Percentiles rank a stretch among this genome's conserved stretches.
phyloP scores from a whole-genome alignment of 75 land plant genomes.

The Pseudotsuga menziesii region DNA sequence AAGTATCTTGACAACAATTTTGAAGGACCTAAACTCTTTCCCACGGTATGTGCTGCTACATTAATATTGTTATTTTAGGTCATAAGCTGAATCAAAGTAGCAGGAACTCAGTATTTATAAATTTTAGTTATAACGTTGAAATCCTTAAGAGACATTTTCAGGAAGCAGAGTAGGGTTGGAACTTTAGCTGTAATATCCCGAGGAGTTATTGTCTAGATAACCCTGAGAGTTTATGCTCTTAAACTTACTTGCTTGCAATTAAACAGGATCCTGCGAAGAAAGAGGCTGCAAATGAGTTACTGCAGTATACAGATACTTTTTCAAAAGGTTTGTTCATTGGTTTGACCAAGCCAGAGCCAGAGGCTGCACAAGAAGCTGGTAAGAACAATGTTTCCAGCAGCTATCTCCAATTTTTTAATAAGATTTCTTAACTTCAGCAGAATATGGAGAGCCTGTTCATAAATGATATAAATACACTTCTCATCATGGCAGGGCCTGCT shows the following conservation, averaged over 20 bases:
- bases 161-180: not conserved
- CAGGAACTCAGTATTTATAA: not conserved
- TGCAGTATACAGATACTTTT: slow-evolving; percentile 17
- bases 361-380: not conserved
- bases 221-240: not conserved
- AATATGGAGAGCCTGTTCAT: not conserved
- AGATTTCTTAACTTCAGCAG: not conserved
- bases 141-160: not conserved
- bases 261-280: slow-evolving; percentile 16
- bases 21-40: slow-evolving; percentile 64
- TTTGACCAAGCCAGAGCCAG: not conserved
- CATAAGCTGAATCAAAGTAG: not conserved
- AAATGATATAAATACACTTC: not conserved
- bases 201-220: not conserved
- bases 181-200: not conserved
- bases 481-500: slow-evolving; percentile 32
- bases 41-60: slow-evolving; percentile 39
- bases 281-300: slow-evolving; percentile 17
- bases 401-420: not conserved
- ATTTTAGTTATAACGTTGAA: not conserved
- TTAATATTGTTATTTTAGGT: not conserved
- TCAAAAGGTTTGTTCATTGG: not conserved
- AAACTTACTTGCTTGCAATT: not conserved
- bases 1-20: slow-evolving; percentile 63
- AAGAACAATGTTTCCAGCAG: not conserved